Evolutionary conservation across 257 asterid genomes (phyloP).

Genomic region (Nicotiana otophora): DNA sequence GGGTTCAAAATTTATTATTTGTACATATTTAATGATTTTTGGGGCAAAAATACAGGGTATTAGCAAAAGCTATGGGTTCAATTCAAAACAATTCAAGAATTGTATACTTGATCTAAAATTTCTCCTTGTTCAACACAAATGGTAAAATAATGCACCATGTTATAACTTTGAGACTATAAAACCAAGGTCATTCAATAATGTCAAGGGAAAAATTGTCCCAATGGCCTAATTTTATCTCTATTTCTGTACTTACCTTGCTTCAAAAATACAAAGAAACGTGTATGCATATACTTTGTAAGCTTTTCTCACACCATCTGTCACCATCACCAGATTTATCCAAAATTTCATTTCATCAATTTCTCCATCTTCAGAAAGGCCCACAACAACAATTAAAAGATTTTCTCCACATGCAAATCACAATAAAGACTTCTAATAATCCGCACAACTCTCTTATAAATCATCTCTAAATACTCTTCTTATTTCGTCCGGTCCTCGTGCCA

Average conservation of each 20-base stretch:
- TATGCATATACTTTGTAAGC: neutral
- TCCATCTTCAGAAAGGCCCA: neutral
- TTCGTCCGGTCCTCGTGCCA: neutral
- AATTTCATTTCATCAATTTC: neutral
- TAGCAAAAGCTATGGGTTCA: too few relatives aligned
- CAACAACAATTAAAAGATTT: neutral
- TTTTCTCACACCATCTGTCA: neutral
- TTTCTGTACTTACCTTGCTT: neutral
- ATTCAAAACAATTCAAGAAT: too few relatives aligned
- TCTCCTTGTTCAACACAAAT: neutral
- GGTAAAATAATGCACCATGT: neutral
- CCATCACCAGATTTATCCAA: neutral
- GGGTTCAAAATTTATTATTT: too few relatives aligned
- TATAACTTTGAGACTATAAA: neutral
- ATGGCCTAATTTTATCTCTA: neutral
- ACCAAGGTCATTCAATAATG: neutral
- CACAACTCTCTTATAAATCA: neutral
- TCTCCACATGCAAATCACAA: neutral
- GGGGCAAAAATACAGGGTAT: too few relatives aligned
- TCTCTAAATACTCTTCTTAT: neutral
- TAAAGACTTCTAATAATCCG: neutral
- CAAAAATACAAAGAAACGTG: neutral
- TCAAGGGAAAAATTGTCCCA: neutral
- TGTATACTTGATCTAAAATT: neutral
- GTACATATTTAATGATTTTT: too few relatives aligned